These are phyloP conservation scores for Cephaloascus albidus DNA, from an alignment of 805 yeast genomes.

Conservation along the genomic window DNA sequence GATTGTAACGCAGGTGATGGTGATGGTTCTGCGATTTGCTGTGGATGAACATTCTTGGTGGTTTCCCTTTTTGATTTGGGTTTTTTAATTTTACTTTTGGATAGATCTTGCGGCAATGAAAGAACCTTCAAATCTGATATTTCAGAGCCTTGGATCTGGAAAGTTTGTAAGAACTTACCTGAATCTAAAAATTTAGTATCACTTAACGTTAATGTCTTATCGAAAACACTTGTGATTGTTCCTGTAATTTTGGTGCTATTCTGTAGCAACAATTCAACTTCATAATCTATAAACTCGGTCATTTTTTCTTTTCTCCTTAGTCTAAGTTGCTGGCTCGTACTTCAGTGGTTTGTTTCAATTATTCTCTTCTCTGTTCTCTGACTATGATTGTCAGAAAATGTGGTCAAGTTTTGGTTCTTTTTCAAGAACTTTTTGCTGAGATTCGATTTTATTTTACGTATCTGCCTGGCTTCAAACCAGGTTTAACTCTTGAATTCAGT, in stretches of 20 bases:
- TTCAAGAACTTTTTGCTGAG: too few relatives aligned
- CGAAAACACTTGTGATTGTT: constrained; percentile 17
- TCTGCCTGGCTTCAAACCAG: too few relatives aligned
- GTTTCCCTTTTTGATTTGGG: constrained; percentile 8
- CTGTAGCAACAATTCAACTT: constrained; percentile 25
- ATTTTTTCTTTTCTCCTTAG: too few relatives aligned
- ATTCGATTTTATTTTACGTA: too few relatives aligned
- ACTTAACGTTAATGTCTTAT: constrained; percentile 15
- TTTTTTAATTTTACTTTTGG: constrained; percentile 10
- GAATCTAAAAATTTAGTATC: constrained; percentile 7
- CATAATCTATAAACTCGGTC: constrained; percentile 32
- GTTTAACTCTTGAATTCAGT: too few relatives aligned
- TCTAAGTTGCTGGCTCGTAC: too few relatives aligned
- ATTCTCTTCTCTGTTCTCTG: too few relatives aligned
- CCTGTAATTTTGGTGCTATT: constrained; percentile 28
- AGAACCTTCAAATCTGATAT: constrained; percentile 49
- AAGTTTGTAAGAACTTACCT: constrained; percentile 8
- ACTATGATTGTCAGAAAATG: too few relatives aligned
- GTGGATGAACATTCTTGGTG: constrained; percentile 1
- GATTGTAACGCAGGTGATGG: neutral
- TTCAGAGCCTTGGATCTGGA: constrained; percentile 19
- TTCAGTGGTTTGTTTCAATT: too few relatives aligned
- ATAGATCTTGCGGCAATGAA: constrained; percentile 34
- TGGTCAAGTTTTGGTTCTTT: too few relatives aligned
- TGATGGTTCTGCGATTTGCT: neutral